Base-by-base conservation (phyloP, 306 rosid genomes). In the Argentina anserina region DNA sequence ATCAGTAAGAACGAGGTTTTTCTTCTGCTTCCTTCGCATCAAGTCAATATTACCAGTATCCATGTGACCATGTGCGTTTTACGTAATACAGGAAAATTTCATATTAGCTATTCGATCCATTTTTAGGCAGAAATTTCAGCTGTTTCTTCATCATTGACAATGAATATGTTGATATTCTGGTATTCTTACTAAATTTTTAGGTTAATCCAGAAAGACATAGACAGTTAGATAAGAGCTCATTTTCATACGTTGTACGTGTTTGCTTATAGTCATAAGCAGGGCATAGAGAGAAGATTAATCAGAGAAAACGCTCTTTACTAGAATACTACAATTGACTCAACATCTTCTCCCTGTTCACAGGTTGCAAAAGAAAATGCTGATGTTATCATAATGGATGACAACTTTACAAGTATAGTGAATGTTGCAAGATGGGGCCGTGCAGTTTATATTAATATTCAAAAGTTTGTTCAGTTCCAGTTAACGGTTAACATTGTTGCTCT, bases 331-430 rank as follows among this genome's bases (percentile, higher is more conserved):
- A n/a, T n/a, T n/a, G 61, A 15, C 26, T 9, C 0, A 53, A 56
- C 65, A 26, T 71, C 66, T 15, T 63, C 46, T 36, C 2, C 53
- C n/a, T 12, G 67, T 40, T 43, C 52, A 36, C 84, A 94, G 96
- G 99, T 94, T 67, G 99, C 99, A n/a, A 94, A 91, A 88, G 97
- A 94, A 83, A 91, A 86, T 65, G 96, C 96, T 0, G 97, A 94
- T 77, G 96, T 94, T 40, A 90, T 94, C 50, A 87, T 89, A 65
- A 66, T 94, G 95, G 99, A 94, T 39, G 97, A 94, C 71, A 91
- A 91, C 80, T 91, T 94, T 64, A 52, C 88, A 23, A 91, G 97
- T 60, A 94, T 94, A 63, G 91, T 91, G 77, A 94, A 80, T 39
- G 93, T 91, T 37, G 83, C 86, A 14, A 77, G 84, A 87, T 94